Percentiles rank a stretch among this genome's conserved stretches.
Conservation (phyloP, 257 asterid genomes). For the Plantago elongata region DNA sequence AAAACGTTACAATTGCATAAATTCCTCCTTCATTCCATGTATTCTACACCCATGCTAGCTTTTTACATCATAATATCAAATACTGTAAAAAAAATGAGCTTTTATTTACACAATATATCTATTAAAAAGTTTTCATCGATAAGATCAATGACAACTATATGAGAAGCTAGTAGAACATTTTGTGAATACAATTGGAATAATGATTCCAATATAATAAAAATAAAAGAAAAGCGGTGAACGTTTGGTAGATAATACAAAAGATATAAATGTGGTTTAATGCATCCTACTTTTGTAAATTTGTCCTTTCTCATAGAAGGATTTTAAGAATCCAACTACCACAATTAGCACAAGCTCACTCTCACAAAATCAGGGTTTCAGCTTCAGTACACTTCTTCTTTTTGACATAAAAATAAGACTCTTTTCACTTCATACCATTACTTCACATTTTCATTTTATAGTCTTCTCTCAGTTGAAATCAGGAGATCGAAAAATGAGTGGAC, state of each 20-base stretch:
- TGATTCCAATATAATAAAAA: too few species aligned
- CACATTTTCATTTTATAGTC: neutral
- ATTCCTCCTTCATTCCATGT: neutral
- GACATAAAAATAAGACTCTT: too few species aligned
- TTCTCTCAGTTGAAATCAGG: constrained; percentile 2
- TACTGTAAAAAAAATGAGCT: too few species aligned
- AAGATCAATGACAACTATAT: too few species aligned
- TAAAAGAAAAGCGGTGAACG: too few species aligned
- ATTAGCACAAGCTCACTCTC: neutral
- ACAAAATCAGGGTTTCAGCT: too few species aligned
- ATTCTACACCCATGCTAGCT: neutral
- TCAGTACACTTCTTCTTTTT: too few species aligned
- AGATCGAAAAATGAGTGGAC: constrained; percentile 25
- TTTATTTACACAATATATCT: too few species aligned
- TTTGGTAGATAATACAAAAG: neutral
- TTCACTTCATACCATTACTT: too few species aligned
- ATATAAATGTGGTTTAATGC: constrained; percentile 15
- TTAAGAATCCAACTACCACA: neutral
- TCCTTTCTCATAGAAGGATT: constrained; percentile 7
- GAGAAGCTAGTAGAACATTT: neutral
- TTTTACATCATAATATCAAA: too few species aligned
- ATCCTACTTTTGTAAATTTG: constrained; percentile 15
- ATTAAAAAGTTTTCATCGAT: too few species aligned
- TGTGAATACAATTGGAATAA: neutral
- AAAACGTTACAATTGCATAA: neutral